Base-by-base conservation (phyloP, 2,329 filamentous ascomycete species). In the Colletotrichum cuscutae region DNA sequence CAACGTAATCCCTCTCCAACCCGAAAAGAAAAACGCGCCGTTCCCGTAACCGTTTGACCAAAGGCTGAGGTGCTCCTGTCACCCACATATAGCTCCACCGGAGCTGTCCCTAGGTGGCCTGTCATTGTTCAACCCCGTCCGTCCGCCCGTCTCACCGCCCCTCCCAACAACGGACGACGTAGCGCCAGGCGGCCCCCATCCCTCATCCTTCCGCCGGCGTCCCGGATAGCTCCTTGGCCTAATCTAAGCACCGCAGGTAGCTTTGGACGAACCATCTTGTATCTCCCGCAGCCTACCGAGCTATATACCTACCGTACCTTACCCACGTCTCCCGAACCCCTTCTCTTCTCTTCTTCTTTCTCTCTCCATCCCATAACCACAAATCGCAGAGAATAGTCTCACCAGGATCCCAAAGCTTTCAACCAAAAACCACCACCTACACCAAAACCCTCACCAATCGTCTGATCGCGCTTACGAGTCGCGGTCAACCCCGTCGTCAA, bases 401-500 rank as follows among this genome's bases (percentile, higher is more conserved):
- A 66, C 24, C 15, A 35, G 24, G 9, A 12, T 53, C 5, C 28
- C 37, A 37, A 37, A 22, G 22, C 15, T 8, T 12, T 12, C 32
- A 37, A 37, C 5, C 30, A 57, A 46, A 62, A 58, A 49, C 32
- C 19, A 28, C 52, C 65, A n/a, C 57, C 49, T 5, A 37, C 32
- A 28, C 66, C 65, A 61, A 73, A 65, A 42, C 26, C 67, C 13
- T 42, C 72, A 61, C 52, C 42, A 53, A 62, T 30, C 35, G 76
- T 75, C 80, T 77, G 88, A 89, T 89, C 89, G 88, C 89, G 87
- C 86, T 85, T 77, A 74, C 78, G 84, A 82, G 86, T 84, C 80
- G 88, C 91, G 90, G 86, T 93, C 91, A 86, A 84, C 75, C 42
- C 81, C 81, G 83, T 85, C 92, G 93, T 90, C 94, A 98, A 94